Evolutionary conservation across 2,329 filamentous ascomycete species (phyloP).

Genomic region (Calonectria pseudoturangicola): DNA sequence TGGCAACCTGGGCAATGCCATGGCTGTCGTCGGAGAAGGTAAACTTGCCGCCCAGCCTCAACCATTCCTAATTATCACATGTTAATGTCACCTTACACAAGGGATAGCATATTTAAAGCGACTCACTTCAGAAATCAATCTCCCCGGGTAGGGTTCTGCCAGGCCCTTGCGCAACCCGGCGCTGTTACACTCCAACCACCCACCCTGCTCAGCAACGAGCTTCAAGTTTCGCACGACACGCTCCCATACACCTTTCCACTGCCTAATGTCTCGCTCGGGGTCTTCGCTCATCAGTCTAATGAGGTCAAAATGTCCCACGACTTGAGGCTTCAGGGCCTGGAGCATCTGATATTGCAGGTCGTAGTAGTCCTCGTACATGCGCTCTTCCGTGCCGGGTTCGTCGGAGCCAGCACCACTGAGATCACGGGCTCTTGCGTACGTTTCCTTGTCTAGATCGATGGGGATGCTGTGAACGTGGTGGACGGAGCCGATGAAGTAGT

Average conservation of each 20-base stretch:
- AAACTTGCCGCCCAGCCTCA: conserved; percentile 84
- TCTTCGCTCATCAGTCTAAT: conserved; percentile 86
- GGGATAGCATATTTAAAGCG: no score
- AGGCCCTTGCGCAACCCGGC: conserved; percentile 92
- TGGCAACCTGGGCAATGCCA: conserved; percentile 88
- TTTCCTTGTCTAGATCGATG: conserved; percentile 87
- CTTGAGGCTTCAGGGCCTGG: conserved; percentile 78
- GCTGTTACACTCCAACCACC: conserved; percentile 92
- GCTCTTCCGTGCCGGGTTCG: conserved; percentile 78
- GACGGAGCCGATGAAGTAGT: conserved; percentile 94
- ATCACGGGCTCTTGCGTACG: conserved; percentile 74
- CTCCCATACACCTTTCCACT: conserved; percentile 81
- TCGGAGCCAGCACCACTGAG: conserved; percentile 70
- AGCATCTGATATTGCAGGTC: conserved; percentile 92
- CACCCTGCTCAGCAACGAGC: conserved; percentile 82
- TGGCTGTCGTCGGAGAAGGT: conserved; percentile 97
- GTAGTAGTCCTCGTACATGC: conserved; percentile 89
- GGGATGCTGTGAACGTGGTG: conserved; percentile 92
- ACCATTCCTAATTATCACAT: conserved; percentile 74
- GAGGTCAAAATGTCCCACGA: conserved; percentile 97
- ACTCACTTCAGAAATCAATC: conserved; percentile 83
- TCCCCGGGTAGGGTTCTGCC: conserved; percentile 90
- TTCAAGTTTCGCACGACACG: conserved; percentile 84
- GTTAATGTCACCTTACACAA: conserved; percentile 23
- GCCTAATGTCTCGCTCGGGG: conserved; percentile 76